Conservation (phyloP, 257 asterid species). For the Rubia yunnanensis region DNA sequence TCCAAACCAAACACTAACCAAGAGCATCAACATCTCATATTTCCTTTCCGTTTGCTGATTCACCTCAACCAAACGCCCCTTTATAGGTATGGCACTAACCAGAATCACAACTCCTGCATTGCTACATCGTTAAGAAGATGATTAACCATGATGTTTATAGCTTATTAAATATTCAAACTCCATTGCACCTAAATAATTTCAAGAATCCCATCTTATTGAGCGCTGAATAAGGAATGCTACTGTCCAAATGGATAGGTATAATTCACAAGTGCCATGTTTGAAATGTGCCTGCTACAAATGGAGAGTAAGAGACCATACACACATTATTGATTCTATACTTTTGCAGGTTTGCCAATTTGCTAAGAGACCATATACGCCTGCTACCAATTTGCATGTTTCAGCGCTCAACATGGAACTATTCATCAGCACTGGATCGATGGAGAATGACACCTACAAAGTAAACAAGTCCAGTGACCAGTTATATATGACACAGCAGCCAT, state of each 20-base stretch:
- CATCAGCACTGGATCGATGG: not conserved
- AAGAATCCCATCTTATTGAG: not conserved
- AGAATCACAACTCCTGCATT: not conserved
- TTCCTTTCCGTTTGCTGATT: too few species aligned
- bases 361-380: too few species aligned
- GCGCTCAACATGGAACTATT: not conserved
- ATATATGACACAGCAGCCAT: too few species aligned
- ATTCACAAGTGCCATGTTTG: not conserved
- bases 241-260: not conserved
- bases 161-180: not conserved
- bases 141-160: not conserved
- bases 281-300: not conserved
- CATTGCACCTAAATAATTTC: not conserved
- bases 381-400: too few species aligned
- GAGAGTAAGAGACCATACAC: not conserved
- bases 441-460: not conserved
- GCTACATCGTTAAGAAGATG: not conserved
- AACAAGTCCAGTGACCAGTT: not conserved
- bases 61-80: too few species aligned
- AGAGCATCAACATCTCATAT: too few species aligned
- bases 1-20: too few species aligned
- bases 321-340: not conserved
- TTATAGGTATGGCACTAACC: not conserved
- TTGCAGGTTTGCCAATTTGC: not conserved
- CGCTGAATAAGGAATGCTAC: not conserved